Evolutionary conservation across 768 basidiomycete species (phyloP).

Genomic region (Boletellus emodensis): DNA sequence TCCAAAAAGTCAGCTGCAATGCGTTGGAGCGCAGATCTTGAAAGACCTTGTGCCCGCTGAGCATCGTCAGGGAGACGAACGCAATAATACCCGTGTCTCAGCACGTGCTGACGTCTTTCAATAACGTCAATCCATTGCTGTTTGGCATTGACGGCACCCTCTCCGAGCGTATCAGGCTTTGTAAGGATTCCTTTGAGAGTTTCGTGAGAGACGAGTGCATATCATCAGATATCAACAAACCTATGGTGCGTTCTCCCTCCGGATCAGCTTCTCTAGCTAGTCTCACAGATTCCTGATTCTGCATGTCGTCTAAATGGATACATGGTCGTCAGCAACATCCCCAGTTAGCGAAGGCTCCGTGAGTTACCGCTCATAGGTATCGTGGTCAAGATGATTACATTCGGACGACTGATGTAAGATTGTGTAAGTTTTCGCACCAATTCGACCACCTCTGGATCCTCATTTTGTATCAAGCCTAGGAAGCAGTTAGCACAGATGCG

Average conservation of each 20-base stretch:
- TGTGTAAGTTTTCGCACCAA: conserved; percentile 49
- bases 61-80: conserved; percentile 61
- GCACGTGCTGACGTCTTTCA: conserved; percentile 40
- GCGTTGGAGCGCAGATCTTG: conserved; percentile 35
- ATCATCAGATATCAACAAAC: conserved; percentile 28
- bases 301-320: conserved; percentile 53
- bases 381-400: conserved; percentile 61
- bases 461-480: conserved; percentile 57
- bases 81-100: conserved; percentile 61
- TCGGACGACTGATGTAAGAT: conserved; percentile 42
- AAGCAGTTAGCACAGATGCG: conserved; percentile 4
- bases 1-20: conserved; percentile 45
- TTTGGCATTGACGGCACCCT: conserved; percentile 40
- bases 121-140: conserved; percentile 50
- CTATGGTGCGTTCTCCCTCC: conserved; percentile 57
- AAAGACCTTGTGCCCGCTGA: conserved; percentile 40
- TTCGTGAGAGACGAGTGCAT: not conserved
- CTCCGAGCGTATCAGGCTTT: conserved; percentile 56
- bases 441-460: conserved; percentile 35
- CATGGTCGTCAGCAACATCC: not conserved
- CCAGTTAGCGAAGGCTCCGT: not conserved
- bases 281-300: conserved; percentile 56
- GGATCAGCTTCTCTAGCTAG: conserved; percentile 55
- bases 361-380: conserved; percentile 59
- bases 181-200: conserved; percentile 55